phyloP scores from a whole-genome alignment of 225 moss, liverwort and hornwort species.

The Polytrichum formosum region DNA sequence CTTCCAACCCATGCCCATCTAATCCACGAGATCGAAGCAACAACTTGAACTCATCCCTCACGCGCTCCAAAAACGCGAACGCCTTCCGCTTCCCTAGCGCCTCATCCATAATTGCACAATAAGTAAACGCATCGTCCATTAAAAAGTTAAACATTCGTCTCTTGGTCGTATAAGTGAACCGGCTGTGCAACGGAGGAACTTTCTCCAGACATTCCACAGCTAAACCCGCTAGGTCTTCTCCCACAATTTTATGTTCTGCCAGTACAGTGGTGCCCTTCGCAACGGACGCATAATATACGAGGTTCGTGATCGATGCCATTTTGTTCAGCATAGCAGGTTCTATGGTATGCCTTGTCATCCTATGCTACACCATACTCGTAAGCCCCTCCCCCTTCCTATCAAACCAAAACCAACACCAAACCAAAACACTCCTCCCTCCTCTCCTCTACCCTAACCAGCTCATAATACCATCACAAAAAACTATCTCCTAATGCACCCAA shows the following conservation, averaged over 20 bases:
- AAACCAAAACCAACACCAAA: too few species aligned
- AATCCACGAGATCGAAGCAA: conserved; percentile 29
- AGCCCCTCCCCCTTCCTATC: too few species aligned
- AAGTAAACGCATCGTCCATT: conserved; percentile 33
- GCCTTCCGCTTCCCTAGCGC: conserved; percentile 36
- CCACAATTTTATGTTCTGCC: conserved; percentile 29
- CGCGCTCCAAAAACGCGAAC: conserved; percentile 37
- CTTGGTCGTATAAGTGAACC: conserved; percentile 31
- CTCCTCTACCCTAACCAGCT: too few species aligned
- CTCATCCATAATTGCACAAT: conserved; percentile 47
- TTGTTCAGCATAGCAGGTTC: conserved; percentile 5
- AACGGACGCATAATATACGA: conserved; percentile 49
- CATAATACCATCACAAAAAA: too few species aligned
- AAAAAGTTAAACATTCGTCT: conserved; percentile 40
- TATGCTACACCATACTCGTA: too few species aligned
- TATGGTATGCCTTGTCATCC: not conserved
- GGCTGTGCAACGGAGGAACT: conserved; percentile 35
- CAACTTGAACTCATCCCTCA: conserved; percentile 41
- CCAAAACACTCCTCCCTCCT: too few species aligned
- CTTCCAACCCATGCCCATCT: conserved; percentile 24
- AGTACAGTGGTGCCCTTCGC: conserved; percentile 20
- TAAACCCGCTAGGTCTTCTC: conserved; percentile 21
- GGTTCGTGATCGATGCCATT: conserved; percentile 41
- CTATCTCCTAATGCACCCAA: too few species aligned
- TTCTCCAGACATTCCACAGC: conserved; percentile 25